Percentiles rank a stretch among this genome's conserved stretches.
Conservation (phyloP, 2,329 filamentous ascomycete genomes). For the Beauveria sp. region DNA sequence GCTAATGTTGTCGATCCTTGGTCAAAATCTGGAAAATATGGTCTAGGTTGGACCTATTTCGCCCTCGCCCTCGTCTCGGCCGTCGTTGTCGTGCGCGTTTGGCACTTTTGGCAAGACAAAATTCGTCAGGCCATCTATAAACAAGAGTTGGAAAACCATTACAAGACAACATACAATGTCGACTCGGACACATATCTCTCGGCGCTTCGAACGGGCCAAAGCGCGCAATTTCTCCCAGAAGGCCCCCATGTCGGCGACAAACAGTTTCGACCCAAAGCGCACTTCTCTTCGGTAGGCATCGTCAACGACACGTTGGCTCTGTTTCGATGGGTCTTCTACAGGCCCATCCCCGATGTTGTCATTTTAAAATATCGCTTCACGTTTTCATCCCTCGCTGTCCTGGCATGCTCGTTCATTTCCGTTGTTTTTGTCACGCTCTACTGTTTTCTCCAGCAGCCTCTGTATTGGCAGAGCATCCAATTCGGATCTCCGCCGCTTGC, state of each 20-base stretch:
- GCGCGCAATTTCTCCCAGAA: constrained; percentile 69
- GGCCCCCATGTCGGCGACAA: constrained; percentile 49
- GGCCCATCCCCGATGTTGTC: constrained; percentile 68
- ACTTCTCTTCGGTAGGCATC: constrained; percentile 65
- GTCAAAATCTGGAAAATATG: constrained; percentile 77
- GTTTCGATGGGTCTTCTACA: constrained; percentile 83
- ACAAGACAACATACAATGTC: constrained; percentile 44
- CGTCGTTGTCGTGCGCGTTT: constrained; percentile 64
- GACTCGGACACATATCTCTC: constrained; percentile 40
- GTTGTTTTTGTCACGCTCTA: constrained; percentile 70
- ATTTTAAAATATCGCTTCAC: constrained; percentile 62
- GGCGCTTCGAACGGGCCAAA: constrained; percentile 41
- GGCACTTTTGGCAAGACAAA: constrained; percentile 90
- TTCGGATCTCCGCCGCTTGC: constrained; percentile 85
- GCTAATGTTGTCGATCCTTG: constrained; percentile 68
- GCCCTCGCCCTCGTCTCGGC: constrained; percentile 62
- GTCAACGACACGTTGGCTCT: constrained; percentile 76
- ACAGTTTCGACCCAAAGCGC: constrained; percentile 57
- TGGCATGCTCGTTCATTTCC: constrained; percentile 59
- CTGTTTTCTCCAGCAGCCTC: constrained; percentile 77
- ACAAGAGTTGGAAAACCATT: constrained; percentile 65
- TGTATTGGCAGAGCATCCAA: constrained; percentile 81
- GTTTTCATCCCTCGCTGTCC: constrained; percentile 72
- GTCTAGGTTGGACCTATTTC: constrained; percentile 82
- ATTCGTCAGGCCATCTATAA: constrained; percentile 85